phyloP scores from a whole-genome alignment of 805 yeast genomes.

The Barnettozyma botsteinii region DNA sequence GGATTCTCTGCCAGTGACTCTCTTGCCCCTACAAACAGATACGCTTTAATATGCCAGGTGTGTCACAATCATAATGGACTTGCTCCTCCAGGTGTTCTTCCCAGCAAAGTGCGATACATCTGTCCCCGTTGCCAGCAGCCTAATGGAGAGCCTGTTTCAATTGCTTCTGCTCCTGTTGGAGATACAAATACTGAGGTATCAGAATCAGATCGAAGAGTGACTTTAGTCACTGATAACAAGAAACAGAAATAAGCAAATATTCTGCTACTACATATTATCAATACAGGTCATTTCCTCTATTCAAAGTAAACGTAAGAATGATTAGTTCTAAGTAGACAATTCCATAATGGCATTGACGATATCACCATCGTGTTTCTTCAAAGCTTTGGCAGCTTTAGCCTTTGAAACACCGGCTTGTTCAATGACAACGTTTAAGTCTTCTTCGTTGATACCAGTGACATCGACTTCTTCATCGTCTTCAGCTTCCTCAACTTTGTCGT shows the following conservation, averaged over 20 bases:
- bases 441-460: slow-evolving; percentile 74
- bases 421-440: slow-evolving; percentile 78
- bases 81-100: slow-evolving; percentile 63
- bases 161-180: background rate
- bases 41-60: slow-evolving; percentile 64
- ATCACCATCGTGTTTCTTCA: slow-evolving; percentile 84
- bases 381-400: slow-evolving; percentile 86
- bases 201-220: background rate
- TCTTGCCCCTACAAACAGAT: slow-evolving; percentile 45
- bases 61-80: slow-evolving; percentile 74
- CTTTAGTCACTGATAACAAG: no score
- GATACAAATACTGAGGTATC: background rate
- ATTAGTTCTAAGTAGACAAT: slow-evolving; percentile 31
- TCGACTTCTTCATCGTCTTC: slow-evolving; percentile 71
- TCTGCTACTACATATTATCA: no score
- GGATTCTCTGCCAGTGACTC: slow-evolving; percentile 20
- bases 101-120: slow-evolving; percentile 44
- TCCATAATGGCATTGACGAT: slow-evolving; percentile 96
- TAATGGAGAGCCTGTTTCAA: slow-evolving; percentile 15
- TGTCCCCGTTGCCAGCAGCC: slow-evolving; percentile 53
- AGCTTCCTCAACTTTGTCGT: slow-evolving; percentile 37
- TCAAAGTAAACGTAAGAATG: no score
- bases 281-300: no score
- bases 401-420: slow-evolving; percentile 90
- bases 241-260: no score